Percentiles rank a stretch among this genome's conserved stretches.
phyloP scores from a whole-genome alignment of 768 basidiomycete species.

The Phaeotremella fagi region DNA sequence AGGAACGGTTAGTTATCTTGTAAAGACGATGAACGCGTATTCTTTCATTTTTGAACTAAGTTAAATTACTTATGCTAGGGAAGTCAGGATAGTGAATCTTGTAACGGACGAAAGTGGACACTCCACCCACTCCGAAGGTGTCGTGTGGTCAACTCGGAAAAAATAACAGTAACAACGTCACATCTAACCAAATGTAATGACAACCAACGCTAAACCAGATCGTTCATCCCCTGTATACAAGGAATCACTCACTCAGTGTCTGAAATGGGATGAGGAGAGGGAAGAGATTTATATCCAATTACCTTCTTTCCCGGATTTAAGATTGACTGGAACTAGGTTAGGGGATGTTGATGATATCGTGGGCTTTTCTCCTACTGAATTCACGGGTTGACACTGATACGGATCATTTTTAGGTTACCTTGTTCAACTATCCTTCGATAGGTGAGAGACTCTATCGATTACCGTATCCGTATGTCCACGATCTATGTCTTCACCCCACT shows the following conservation, averaged over 20 bases:
- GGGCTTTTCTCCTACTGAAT: neutral
- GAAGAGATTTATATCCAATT: constrained; percentile 9
- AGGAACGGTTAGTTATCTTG: no score
- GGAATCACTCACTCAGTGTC: neutral
- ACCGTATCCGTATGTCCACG: constrained; percentile 12
- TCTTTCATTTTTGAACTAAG: no score
- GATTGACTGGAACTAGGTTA: constrained; percentile 1
- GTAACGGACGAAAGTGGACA: no score
- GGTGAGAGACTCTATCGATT: constrained; percentile 9
- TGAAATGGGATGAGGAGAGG: constrained; percentile 8
- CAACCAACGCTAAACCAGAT: neutral
- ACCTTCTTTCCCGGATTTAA: constrained; percentile 6
- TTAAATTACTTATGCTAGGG: no score
- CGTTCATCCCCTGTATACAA: neutral
- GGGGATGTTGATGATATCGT: constrained; percentile 12
- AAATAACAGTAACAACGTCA: no score
- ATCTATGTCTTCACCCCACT: neutral
- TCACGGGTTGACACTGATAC: neutral
- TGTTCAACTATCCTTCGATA: constrained; percentile 10
- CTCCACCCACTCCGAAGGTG: no score
- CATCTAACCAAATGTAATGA: no score
- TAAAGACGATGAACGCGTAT: no score
- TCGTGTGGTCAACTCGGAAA: no score
- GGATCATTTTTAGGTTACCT: neutral
- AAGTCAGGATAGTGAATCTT: no score